These are phyloP conservation scores for Colletotrichum sp. DNA, from an alignment of 2,329 filamentous ascomycete species.

Conservation along the genomic window DNA sequence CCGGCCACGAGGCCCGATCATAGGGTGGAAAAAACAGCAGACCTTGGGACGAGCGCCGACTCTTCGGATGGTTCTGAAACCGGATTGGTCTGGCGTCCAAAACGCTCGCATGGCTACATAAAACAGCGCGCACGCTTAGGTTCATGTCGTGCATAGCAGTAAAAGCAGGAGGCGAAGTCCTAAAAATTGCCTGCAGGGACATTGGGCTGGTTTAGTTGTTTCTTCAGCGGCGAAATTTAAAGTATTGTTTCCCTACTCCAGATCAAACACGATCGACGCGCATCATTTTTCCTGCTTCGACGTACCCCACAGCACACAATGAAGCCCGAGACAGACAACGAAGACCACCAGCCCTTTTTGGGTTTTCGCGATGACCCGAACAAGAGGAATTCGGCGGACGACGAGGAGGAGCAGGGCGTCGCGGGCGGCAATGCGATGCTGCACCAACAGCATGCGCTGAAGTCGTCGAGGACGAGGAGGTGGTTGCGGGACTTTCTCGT, in stretches of 20 bases:
- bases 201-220: not conserved
- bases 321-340: not conserved
- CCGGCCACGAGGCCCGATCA: not conserved
- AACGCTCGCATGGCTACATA: not conserved
- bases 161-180: not conserved
- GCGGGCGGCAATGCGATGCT: not conserved
- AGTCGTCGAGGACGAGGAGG: not conserved
- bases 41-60: not conserved
- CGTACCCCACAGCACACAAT: not conserved
- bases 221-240: not conserved
- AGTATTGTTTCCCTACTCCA: not conserved
- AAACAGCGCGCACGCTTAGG: not conserved
- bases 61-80: conserved; percentile 7
- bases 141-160: not conserved
- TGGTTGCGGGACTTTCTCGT: not conserved
- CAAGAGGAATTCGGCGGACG: not conserved
- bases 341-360: conserved; percentile 11
- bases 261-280: not conserved
- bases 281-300: not conserved
- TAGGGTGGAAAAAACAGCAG: not conserved
- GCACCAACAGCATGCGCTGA: not conserved
- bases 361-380: conserved; percentile 2
- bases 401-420: not conserved
- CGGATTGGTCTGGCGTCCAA: not conserved
- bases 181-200: fast-evolving